Evolutionary conservation across 2,329 filamentous ascomycete genomes (phyloP), one percentile per base, ranked within the genome.

Genomic region (Microdochium bolleyi): DNA sequence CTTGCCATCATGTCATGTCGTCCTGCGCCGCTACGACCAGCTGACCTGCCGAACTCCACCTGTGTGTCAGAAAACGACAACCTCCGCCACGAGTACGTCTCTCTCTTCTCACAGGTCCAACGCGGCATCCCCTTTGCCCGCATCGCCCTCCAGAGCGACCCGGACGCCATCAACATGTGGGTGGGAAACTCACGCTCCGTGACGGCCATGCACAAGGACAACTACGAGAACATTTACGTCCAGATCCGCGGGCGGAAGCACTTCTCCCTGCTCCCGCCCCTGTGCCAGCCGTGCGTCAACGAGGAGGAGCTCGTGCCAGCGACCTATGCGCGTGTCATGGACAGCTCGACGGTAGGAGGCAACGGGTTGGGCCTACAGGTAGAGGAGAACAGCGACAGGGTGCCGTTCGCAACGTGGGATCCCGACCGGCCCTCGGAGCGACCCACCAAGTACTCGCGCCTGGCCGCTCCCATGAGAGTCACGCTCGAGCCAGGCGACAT

Each of bases 141-240:
- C 25, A 83, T 89, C 55, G 88, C 88, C 0, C 78, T 92, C 0
- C 72, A 79, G 38, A 74, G 77, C 49, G 62, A 70, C 0, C 86
- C 88, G 0, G 89, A 94, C 57, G 89, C 89, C 14, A 79, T 90
- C 56, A 94, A 94, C 64, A 76, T 94, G 62, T 92, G 89, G 89
- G 83, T 94, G 50, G 89, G 89, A 52, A 88, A 89, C 68, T 81
- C 82, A 1, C 74, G 73, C 37, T 88, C 84, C 24, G 75, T 80
- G 1, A 92, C 88, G 0, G 84, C 86, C 0, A 67, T 92, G 52
- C 89, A 94, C 70, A 88, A 87, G 62, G 89, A 94, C 69, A 88
- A 88, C 61, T 92, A 92, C 66, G 88, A 94, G 67, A 94, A 94
- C 64, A 77, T 94, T 0, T 94, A 92, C 65, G 85, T 89, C 1